These are phyloP conservation scores for Inonotus obliquus DNA, from an alignment of 1,284 basidiomycete genomes.

Conservation along the genomic window DNA sequence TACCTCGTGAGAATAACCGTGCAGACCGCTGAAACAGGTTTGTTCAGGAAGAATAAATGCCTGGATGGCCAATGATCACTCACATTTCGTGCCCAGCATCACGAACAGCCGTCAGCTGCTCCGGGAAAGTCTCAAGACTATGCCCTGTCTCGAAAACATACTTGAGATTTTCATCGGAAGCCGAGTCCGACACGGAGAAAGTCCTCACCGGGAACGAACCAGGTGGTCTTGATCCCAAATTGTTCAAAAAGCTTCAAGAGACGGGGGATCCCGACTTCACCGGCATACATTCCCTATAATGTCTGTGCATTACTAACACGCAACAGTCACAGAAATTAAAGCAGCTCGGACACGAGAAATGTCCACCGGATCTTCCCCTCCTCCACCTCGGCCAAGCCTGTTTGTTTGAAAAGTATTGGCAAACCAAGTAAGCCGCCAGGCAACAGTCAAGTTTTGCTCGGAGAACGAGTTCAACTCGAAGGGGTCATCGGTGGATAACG, in stretches of 20 bases:
- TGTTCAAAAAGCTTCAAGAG: slow-evolving; percentile 71
- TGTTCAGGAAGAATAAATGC: neutral
- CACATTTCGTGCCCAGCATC: slow-evolving; percentile 69
- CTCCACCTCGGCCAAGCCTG: slow-evolving; percentile 68
- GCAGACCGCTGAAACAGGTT: slow-evolving; percentile 46
- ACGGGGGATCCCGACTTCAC: slow-evolving; percentile 66
- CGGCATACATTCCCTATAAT: slow-evolving; percentile 60
- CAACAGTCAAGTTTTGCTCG: neutral
- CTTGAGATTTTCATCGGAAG: neutral
- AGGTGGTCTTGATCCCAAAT: slow-evolving; percentile 61
- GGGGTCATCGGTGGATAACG: slow-evolving; percentile 16
- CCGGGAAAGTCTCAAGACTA: slow-evolving; percentile 65
- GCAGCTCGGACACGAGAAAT: slow-evolving; percentile 47
- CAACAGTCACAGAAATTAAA: neutral
- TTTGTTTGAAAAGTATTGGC: neutral
- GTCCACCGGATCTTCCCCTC: slow-evolving; percentile 61
- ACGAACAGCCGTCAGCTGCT: slow-evolving; percentile 58
- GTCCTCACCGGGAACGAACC: slow-evolving; percentile 64
- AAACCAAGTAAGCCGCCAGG: neutral
- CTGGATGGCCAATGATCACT: slow-evolving; percentile 18
- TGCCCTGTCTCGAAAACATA: slow-evolving; percentile 42
- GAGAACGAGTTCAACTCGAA: neutral
- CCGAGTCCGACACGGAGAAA: neutral
- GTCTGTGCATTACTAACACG: neutral
- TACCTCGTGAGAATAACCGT: slow-evolving; percentile 73